These are phyloP conservation scores for Botrytis porri DNA, from an alignment of 2,329 filamentous ascomycete genomes.

Conservation along the genomic window DNA sequence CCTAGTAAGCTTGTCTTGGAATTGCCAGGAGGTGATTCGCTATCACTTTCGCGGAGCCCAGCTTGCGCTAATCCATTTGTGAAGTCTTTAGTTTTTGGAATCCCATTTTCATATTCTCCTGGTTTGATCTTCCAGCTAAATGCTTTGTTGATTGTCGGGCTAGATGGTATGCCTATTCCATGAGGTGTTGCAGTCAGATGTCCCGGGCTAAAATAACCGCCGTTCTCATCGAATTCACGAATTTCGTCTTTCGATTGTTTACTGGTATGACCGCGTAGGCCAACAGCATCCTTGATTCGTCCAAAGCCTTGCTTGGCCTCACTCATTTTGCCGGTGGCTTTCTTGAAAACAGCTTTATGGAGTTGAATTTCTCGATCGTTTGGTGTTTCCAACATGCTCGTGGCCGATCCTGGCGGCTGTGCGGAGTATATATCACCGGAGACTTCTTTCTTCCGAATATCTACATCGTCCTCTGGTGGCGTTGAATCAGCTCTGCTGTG, in stretches of 20 bases:
- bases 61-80: conserved; percentile 18
- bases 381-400: conserved; percentile 48
- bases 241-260: conserved; percentile 55
- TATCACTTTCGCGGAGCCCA: conserved; percentile 16
- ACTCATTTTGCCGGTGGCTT: conserved; percentile 72
- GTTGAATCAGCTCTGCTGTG: conserved; percentile 51
- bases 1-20: conserved; percentile 18
- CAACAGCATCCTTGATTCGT: conserved; percentile 82
- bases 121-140: conserved; percentile 66
- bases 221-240: conserved; percentile 26
- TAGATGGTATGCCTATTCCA: conserved; percentile 25
- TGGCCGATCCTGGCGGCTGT: conserved; percentile 46
- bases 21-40: conserved; percentile 23
- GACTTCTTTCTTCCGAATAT: conserved; percentile 42
- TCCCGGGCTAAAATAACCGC: conserved; percentile 30
- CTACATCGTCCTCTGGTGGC: conserved; percentile 52
- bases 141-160: conserved; percentile 43
- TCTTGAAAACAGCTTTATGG: conserved; percentile 70
- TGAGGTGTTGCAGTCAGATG: conserved; percentile 25
- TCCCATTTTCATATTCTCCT: conserved; percentile 50
- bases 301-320: conserved; percentile 81
- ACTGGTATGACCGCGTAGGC: conserved; percentile 50
- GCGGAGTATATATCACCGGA: conserved; percentile 45
- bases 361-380: conserved; percentile 55
- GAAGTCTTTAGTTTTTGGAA: conserved; percentile 28